Evolutionary conservation across 495 filamentous ascomycete genomes (phyloP).

Genomic region (Pseudotulostoma volvatum): DNA sequence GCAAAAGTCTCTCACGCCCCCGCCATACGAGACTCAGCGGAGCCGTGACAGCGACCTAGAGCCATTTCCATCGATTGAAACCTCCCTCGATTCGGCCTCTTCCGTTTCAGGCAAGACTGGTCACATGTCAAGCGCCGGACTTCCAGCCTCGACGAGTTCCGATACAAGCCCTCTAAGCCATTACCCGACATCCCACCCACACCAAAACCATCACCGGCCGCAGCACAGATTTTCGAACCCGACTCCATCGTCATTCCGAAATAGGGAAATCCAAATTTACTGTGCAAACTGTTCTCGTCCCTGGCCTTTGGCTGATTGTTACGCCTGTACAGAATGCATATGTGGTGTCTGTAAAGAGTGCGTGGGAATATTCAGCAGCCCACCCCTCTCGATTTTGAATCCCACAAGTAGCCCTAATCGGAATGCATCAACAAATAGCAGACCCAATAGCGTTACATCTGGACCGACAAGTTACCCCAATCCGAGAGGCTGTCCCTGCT

Average conservation of each 20-base stretch:
- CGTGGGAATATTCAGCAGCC: slow-evolving; percentile 50
- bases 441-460: slow-evolving; percentile 10
- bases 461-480: slow-evolving; percentile 27
- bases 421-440: slow-evolving; percentile 9
- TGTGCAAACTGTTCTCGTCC: slow-evolving; percentile 67
- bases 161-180: slow-evolving; percentile 34
- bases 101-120: slow-evolving; percentile 44
- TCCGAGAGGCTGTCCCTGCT: slow-evolving; percentile 34
- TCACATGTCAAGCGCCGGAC: slow-evolving; percentile 37
- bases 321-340: slow-evolving; percentile 87
- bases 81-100: slow-evolving; percentile 40
- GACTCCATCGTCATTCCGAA: slow-evolving; percentile 26
- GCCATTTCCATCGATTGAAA: slow-evolving; percentile 75
- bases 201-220: slow-evolving; percentile 20
- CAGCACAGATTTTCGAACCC: slow-evolving; percentile 34
- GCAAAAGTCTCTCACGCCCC: slow-evolving; percentile 68
- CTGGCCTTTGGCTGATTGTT: slow-evolving; percentile 60
- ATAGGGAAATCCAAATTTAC: slow-evolving; percentile 61
- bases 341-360: slow-evolving; percentile 79
- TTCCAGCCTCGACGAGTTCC: slow-evolving; percentile 29
- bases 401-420: slow-evolving; percentile 27
- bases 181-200: slow-evolving; percentile 16
- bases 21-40: slow-evolving; percentile 47
- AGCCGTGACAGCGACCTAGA: slow-evolving; percentile 41
- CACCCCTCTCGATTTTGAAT: slow-evolving; percentile 22